A percentile compares a stretch with the other conserved stretches of the same genome.
These are phyloP conservation scores for Silybum marianum DNA, from an alignment of 129 eudicot genomes.

Conservation along the genomic window DNA sequence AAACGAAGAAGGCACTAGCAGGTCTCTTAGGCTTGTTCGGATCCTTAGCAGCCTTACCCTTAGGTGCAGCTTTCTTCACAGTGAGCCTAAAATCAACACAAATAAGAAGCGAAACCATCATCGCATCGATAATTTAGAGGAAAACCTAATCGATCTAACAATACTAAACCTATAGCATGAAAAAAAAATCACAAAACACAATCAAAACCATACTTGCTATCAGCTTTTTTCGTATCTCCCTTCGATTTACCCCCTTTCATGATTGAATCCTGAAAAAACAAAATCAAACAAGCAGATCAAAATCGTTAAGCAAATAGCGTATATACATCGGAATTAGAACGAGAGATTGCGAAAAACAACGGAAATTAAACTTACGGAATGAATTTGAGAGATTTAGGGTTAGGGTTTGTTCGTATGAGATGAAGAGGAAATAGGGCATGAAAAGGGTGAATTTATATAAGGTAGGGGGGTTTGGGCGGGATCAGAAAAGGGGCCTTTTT, in stretches of 20 bases:
- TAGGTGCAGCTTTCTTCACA: slow-evolving; percentile 59
- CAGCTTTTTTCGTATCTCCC: slow-evolving; percentile 43
- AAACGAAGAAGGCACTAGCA: slow-evolving; percentile 83
- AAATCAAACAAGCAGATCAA: not conserved
- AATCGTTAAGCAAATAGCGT: not conserved
- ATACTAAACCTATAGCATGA: not conserved
- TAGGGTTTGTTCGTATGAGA: slow-evolving; percentile 30
- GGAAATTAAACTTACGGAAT: slow-evolving; percentile 9
- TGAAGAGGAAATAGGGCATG: slow-evolving; percentile 7
- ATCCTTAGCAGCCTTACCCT: slow-evolving; percentile 67
- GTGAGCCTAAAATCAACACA: slow-evolving; percentile 45
- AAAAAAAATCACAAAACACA: not conserved
- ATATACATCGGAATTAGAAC: not conserved
- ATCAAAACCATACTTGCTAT: slow-evolving; percentile 33
- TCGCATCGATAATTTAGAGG: not conserved
- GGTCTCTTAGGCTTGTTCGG: slow-evolving; percentile 98
- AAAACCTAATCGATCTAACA: not conserved
- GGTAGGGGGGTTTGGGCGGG: slow-evolving; percentile 52
- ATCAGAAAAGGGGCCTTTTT: slow-evolving; percentile 17
- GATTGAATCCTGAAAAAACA: slow-evolving; percentile 16
- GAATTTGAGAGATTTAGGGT: slow-evolving; percentile 21
- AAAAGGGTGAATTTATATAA: slow-evolving; percentile 22
- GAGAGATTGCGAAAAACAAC: not conserved
- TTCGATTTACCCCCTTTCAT: slow-evolving; percentile 70
- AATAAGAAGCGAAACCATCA: not conserved